Base-by-base conservation (phyloP, 805 yeast genomes). In the Kluyveromyces wickerhamii region DNA sequence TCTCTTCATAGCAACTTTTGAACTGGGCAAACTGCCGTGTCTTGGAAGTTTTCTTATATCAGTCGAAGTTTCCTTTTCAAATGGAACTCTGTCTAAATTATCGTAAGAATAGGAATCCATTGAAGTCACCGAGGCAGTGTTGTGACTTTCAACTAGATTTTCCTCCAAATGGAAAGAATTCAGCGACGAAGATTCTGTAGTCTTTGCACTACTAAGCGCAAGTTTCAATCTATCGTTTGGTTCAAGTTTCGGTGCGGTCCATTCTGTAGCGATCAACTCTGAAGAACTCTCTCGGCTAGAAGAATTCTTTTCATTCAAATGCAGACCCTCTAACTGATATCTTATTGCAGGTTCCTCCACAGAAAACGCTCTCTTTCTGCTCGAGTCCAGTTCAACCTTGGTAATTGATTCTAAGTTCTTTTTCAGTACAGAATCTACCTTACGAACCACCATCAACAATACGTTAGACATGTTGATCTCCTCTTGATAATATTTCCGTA, bases 381-480 rank as follows among this genome's bases (percentile, higher is more conserved):
- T 34, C 37, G 7, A 21, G 34, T 18, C 25, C 7, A 30, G 16
- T 3, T 27, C 9, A 19, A n/a, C 1, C 4, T 13, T 16, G 17
- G 17, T 14, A 21, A 26, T 5, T 6, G 19, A 11, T 21, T 14
- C 35, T 37, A n/a, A 35, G 34, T 30, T 41, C 34, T 38, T 35
- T 27, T 53, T 57, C 29, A 62, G 37, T 11, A 53, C 47, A 2
- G 48, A 32, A 17, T 52, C 52, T 13, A 62, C 55, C 32, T 58
- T 59, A 28, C 55, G 49, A 3, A 51, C 54, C 2, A 60, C 62
- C 50, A 59, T 59, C 1, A 49, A 39, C 21, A 59, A 40, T n/a
- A 63, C 68, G 34, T 65, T 63, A 4, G 62, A 48, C 68, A 63
- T 63, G 32, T 57, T 59, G 6, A 57, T 45, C 35, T 63, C 63